Evolutionary conservation across 2,329 filamentous ascomycete genomes (phyloP), one percentile per base, ranked within the genome.

Genomic region (Pestalotiopsis sp.): DNA sequence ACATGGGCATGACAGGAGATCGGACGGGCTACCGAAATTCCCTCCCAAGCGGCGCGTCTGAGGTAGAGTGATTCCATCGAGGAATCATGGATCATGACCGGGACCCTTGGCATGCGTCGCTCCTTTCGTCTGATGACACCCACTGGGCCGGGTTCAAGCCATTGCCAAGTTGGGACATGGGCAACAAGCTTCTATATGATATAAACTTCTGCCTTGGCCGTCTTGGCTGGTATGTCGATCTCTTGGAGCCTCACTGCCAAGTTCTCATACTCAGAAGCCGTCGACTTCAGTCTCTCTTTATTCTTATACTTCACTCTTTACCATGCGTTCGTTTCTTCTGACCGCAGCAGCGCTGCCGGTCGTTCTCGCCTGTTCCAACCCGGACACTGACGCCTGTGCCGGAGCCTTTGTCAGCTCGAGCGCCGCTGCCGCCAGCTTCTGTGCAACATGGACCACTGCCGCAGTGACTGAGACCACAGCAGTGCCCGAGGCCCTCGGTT

Each of bases 291-390:
- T 45, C 59, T 61, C 20, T 61, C 59, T 61, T 61, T 61, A 20
- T n/a, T 31, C 1, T 31, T 14, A 27, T 12, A 59, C 27, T 66
- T 58, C 45, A 57, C 20, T 58, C 64, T 9, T 57, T 49, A 58
- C 45, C 52, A 66, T 66, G 64, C 64, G 52, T 66, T 66, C 64
- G 20, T 57, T 66, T 58, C 27, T 66, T 58, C n/a, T 66, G 49
- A 36, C 52, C 23, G 41, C 45, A 49, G 64, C 64, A 17, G 64
- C 39, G 41, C 45, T 58, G 45, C 64, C 52, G 45, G 25, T 49
- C 6, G 62, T 65, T 27, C 20, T 65, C 9, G 62, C 25, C 12
- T 65, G 62, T 20, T 65, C 62, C 39, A 65, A 65, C 62, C 62
- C 62, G 1, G 38, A 65, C 39, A 65, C 62, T 11, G 62, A 65